A percentile compares a stretch with the other conserved stretches of the same genome.
Evolutionary conservation across 345 rosid species (phyloP).

Genomic region (Hibiscus syriacus): DNA sequence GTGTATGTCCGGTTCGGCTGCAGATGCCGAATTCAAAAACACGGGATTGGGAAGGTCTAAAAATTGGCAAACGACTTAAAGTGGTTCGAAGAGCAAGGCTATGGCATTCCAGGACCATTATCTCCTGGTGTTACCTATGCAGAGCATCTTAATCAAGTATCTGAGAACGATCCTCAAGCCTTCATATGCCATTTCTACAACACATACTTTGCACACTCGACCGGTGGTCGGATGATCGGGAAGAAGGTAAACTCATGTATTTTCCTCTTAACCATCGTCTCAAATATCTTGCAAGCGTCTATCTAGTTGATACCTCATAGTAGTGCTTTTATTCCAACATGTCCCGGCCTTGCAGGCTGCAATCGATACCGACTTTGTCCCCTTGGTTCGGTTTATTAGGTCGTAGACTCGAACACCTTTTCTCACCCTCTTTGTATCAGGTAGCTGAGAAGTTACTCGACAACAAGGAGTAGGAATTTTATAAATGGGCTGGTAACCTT

Average conservation of each 20-base stretch:
- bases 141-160: slow-evolving; percentile 48
- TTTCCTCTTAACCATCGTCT: too few relatives aligned
- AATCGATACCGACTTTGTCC: too few relatives aligned
- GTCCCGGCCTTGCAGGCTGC: too few relatives aligned
- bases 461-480: slow-evolving; percentile 61
- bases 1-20: too few relatives aligned
- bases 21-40: slow-evolving; percentile 80
- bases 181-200: slow-evolving; percentile 98
- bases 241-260: slow-evolving; percentile 66
- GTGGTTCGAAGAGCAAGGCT: slow-evolving; percentile 90
- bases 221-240: slow-evolving; percentile 98
- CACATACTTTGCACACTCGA: slow-evolving; percentile 81
- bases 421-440: slow-evolving; percentile 23
- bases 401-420: not conserved
- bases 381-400: too few relatives aligned
- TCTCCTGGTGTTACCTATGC: slow-evolving; percentile 65
- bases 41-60: slow-evolving; percentile 79
- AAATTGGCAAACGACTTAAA: slow-evolving; percentile 63
- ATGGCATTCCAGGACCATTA: slow-evolving; percentile 72
- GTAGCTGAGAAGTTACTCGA: slow-evolving; percentile 66
- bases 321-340: too few relatives aligned
- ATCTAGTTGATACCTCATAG: not conserved
- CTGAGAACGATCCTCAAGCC: slow-evolving; percentile 88
- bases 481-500: slow-evolving; percentile 89
- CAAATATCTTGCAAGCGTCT: too few relatives aligned